Conservation (phyloP, 2,329 filamentous ascomycete genomes). For the Colletotrichum zoysiae region DNA sequence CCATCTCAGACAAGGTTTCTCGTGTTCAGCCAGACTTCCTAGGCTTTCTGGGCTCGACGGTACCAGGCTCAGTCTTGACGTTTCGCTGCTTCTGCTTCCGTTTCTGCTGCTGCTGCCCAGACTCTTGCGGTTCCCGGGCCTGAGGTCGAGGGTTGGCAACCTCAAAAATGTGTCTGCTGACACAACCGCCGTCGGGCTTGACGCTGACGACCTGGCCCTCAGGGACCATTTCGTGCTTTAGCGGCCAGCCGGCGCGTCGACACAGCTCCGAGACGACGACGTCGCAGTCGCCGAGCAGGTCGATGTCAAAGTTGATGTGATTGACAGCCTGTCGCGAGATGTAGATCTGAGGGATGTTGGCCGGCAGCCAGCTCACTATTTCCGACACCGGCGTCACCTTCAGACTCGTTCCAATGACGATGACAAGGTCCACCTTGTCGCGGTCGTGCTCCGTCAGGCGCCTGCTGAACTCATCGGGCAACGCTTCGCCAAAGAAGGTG, state of each 20-base stretch:
- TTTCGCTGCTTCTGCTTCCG: not conserved
- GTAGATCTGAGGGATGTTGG: slow-evolving; percentile 89
- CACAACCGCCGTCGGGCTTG: slow-evolving; percentile 59
- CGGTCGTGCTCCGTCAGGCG: slow-evolving; percentile 86
- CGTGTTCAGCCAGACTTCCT: slow-evolving; percentile 20
- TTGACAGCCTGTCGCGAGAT: slow-evolving; percentile 86
- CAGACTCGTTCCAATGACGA: slow-evolving; percentile 95
- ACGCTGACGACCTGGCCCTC: slow-evolving; percentile 72
- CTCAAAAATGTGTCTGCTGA: slow-evolving; percentile 55
- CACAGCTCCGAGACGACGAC: slow-evolving; percentile 89
- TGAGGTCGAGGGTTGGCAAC: slow-evolving; percentile 35
- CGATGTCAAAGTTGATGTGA: slow-evolving; percentile 96
- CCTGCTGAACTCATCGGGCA: slow-evolving; percentile 85
- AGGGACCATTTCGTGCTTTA: slow-evolving; percentile 88
- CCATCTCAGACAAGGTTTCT: not conserved
- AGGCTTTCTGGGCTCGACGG: slow-evolving; percentile 23
- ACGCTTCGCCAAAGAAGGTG: slow-evolving; percentile 94
- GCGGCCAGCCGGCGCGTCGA: slow-evolving; percentile 81
- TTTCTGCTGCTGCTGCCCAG: not conserved
- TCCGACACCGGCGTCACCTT: slow-evolving; percentile 97
- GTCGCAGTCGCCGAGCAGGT: slow-evolving; percentile 95
- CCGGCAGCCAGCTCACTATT: slow-evolving; percentile 83
- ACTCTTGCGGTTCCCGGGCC: not conserved
- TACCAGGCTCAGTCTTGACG: not conserved
- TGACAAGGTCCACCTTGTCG: slow-evolving; percentile 85